phyloP scores from a whole-genome alignment of 202 grass and related monocot genomes.

The Brachypodium distachyon region DNA sequence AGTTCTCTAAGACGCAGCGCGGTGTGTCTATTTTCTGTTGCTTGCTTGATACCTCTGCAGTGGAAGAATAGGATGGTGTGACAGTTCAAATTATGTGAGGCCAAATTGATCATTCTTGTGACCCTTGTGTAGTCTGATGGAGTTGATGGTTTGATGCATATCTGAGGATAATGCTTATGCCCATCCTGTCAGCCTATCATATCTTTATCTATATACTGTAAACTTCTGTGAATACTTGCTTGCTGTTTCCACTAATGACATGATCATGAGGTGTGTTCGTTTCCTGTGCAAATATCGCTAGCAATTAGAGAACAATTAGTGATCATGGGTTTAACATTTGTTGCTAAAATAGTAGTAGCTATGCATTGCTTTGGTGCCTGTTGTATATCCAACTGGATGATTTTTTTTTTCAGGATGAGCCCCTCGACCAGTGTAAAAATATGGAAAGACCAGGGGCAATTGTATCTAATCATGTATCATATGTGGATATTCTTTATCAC shows the following conservation, averaged over 20 bases:
- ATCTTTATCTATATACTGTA: neutral
- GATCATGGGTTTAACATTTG: neutral
- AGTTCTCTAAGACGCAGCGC: neutral
- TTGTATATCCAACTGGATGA: neutral
- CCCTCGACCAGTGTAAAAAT: conserved; percentile 29
- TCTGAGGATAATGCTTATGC: neutral
- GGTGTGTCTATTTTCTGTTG: neutral
- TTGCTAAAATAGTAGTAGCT: neutral
- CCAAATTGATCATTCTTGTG: neutral
- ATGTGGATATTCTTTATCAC: conserved; percentile 95
- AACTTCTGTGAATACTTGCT: neutral
- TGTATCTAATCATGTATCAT: conserved; percentile 87
- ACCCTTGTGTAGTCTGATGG: neutral
- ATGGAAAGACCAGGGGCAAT: conserved; percentile 46
- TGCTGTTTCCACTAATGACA: neutral
- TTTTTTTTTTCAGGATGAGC: conserved; percentile 43
- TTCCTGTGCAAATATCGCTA: neutral
- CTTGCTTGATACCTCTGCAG: conserved; percentile 1
- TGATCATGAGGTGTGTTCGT: neutral
- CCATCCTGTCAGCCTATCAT: neutral
- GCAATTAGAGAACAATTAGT: neutral
- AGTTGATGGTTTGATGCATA: neutral
- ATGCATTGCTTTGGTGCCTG: neutral
- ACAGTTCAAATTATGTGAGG: neutral
- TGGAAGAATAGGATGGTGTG: neutral